phyloP scores from a whole-genome alignment of 192 early-diverging fungal species.

The Pilobolus umbonatus region DNA sequence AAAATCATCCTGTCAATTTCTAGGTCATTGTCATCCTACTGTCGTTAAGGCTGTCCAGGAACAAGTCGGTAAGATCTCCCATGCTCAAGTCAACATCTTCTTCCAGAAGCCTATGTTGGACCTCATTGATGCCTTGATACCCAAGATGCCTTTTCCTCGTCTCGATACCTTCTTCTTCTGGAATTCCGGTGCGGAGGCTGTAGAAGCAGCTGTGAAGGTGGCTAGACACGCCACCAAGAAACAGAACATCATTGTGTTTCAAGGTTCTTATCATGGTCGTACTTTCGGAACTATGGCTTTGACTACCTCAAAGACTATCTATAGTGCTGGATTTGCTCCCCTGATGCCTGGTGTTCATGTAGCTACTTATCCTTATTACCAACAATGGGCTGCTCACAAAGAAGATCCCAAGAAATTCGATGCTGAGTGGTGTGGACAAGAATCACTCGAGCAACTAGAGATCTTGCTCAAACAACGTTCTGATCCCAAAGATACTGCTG shows the following conservation, averaged over 20 bases:
- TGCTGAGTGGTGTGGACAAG: conserved; percentile 30
- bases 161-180: conserved; percentile 42
- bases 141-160: conserved; percentile 33
- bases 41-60: conserved; percentile 47
- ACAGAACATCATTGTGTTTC: conserved; percentile 43
- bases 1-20: too few relatives aligned
- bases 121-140: conserved; percentile 30
- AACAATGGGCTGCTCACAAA: conserved; percentile 34
- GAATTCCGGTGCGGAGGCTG: conserved; percentile 44
- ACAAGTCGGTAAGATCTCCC: conserved; percentile 37
- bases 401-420: conserved; percentile 24
- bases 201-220: conserved; percentile 39
- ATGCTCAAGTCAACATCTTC: conserved; percentile 40
- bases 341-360: conserved; percentile 44
- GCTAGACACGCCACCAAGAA: conserved; percentile 42
- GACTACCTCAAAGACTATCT: conserved; percentile 44
- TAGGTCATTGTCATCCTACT: conserved; percentile 42
- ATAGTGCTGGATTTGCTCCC: conserved; percentile 34
- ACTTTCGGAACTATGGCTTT: conserved; percentile 42
- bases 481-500: conserved; percentile 38
- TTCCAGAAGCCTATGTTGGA: conserved; percentile 42
- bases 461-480: conserved; percentile 36
- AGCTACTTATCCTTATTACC: conserved; percentile 33
- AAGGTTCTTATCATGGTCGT: conserved; percentile 44
- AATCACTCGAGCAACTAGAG: conserved; percentile 36